A percentile compares a stretch with the other conserved stretches of the same genome.
phyloP scores from a whole-genome alignment of 768 basidiomycete species.

The Podaxis sp. region DNA sequence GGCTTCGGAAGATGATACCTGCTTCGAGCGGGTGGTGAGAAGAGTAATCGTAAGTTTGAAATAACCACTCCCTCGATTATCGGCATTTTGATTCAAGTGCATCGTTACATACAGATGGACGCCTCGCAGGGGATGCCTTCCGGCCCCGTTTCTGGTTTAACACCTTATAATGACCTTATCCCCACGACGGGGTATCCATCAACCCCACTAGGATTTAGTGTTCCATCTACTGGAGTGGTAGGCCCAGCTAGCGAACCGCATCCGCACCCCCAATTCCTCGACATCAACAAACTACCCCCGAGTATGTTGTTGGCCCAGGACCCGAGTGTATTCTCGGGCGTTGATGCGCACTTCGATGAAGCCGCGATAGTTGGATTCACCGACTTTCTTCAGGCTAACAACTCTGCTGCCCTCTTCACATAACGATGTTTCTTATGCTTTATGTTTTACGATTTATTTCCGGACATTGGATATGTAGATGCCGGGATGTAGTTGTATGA shows the following conservation, averaged over 20 bases:
- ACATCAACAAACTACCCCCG: not conserved
- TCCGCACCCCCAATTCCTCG: not conserved
- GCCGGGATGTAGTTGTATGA: too few species aligned
- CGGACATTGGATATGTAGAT: too few species aligned
- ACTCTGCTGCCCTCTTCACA: not conserved
- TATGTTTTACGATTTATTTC: not conserved
- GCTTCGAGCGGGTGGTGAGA: constrained; percentile 24
- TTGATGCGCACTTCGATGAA: constrained; percentile 5
- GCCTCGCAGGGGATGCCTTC: not conserved
- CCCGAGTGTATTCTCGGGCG: not conserved
- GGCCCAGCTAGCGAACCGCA: not conserved
- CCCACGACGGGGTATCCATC: not conserved
- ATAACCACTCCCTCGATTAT: not conserved
- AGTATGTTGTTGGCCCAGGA: not conserved
- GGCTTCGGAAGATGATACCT: constrained; percentile 17
- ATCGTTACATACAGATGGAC: not conserved
- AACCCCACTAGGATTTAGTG: not conserved
- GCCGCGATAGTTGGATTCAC: not conserved
- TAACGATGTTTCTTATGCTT: not conserved
- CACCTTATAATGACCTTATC: not conserved
- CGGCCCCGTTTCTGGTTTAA: not conserved
- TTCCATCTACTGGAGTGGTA: not conserved
- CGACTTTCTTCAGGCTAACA: not conserved
- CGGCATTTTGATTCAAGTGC: not conserved
- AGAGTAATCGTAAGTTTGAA: constrained; percentile 21